Base-by-base conservation (phyloP, 2,329 filamentous ascomycete genomes). In the Torrubiellomyces zombiae region DNA sequence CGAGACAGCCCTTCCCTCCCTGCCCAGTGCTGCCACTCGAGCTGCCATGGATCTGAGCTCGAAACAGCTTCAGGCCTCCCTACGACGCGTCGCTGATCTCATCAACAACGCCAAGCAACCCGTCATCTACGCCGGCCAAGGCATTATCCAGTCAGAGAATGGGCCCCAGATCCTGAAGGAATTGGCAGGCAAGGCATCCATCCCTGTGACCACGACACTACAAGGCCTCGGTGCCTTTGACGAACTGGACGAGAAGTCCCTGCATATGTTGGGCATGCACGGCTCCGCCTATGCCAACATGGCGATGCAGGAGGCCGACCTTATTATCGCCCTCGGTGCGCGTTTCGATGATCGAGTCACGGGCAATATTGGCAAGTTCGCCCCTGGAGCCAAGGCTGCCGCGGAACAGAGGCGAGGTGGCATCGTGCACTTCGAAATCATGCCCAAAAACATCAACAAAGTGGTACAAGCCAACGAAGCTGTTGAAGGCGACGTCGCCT, bases 381-480 rank as follows among this genome's bases (percentile, higher is more conserved):
- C 85, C 0, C 89, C 89, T 4, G 70, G 69, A 26, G 89, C 89
- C 21, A 89, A 79, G 56, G 69, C 72, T 9, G 89, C 89, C 1
- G 86, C 82, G 4, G 62, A 67, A 8, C 80, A 93, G 56, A 74
- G 74, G 27, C 78, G 83, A 33, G 89, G 89, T 41, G 89, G 89
- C 44, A 95, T 98, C 42, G 69, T 95, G 10, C 86, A 98, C 54
- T 95, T 95, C 44, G 86, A 95, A 50, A 86, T 98, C 43, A 78
- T 95, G 76, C 86, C 89, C 41, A 98, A 98, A 74, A 95, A 98
- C 62, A 95, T 95, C 59, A 95, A 95, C 72, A 98, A 95, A 67
- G 85, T 95, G 20, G 78, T 98, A 9, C 82, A 95, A 56, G 85
- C 86, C 6, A 94, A 80, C 20, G 83, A 94, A 56, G 86, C 89